phyloP scores from a whole-genome alignment of 164 flowering plant species.

The Magnolia sinica region DNA sequence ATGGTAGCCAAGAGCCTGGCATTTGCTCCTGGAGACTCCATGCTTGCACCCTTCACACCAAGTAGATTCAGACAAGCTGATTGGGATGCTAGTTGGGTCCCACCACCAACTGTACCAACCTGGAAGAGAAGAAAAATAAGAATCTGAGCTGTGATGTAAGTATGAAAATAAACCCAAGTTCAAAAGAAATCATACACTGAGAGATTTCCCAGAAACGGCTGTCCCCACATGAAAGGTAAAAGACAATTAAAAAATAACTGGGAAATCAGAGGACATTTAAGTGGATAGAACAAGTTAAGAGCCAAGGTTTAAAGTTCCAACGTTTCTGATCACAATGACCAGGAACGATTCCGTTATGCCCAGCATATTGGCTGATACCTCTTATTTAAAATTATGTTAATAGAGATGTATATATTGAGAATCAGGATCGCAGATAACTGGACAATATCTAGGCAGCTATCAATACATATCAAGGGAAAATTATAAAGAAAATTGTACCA shows the following conservation, averaged over 20 bases:
- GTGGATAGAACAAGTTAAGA: not conserved
- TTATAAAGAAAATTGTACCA: too few species aligned
- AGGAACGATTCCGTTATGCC: too few species aligned
- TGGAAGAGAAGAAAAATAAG: slow-evolving; percentile 11
- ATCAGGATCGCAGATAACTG: too few species aligned
- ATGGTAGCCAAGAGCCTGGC: slow-evolving; percentile 55
- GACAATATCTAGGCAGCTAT: too few species aligned
- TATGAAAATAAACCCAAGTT: not conserved
- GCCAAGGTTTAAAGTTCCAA: too few species aligned
- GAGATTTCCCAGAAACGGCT: not conserved
- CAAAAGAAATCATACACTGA: not conserved
- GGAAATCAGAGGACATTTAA: not conserved
- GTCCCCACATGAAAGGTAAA: not conserved
- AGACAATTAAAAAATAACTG: not conserved
- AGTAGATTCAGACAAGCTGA: slow-evolving; percentile 68
- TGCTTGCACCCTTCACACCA: slow-evolving; percentile 69
- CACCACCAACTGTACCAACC: slow-evolving; percentile 82
- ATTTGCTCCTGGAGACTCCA: slow-evolving; percentile 52
- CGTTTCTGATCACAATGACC: too few species aligned
- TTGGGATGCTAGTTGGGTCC: slow-evolving; percentile 71
- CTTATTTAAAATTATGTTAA: not conserved
- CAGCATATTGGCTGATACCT: too few species aligned
- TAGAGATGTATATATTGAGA: not conserved
- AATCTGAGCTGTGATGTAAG: not conserved
- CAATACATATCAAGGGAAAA: too few species aligned